These are phyloP conservation scores for Penicillium dipodomyicola DNA, from an alignment of 495 filamentous ascomycete genomes.

Conservation along the genomic window DNA sequence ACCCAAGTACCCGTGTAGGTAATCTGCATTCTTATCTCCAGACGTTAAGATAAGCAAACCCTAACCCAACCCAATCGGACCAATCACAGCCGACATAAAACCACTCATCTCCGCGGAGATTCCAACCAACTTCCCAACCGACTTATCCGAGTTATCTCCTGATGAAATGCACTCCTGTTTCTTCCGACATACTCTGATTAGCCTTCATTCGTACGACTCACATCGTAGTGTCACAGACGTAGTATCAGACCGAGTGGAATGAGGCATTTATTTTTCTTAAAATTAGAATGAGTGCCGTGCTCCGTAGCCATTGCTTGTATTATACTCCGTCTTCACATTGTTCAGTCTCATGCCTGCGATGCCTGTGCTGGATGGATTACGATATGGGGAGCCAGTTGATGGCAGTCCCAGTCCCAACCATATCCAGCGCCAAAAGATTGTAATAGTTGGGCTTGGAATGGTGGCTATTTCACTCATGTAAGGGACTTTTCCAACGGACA, in stretches of 20 bases:
- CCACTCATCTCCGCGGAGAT: slow-evolving; percentile 20
- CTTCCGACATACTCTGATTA: slow-evolving; percentile 3
- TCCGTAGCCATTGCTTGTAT: not conserved
- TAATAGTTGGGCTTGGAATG: slow-evolving; percentile 93
- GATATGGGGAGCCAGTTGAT: slow-evolving; percentile 30
- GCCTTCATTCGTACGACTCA: not conserved
- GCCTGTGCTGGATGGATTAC: slow-evolving; percentile 35
- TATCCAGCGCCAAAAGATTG: slow-evolving; percentile 60
- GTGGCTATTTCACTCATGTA: slow-evolving; percentile 93
- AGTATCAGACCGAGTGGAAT: not conserved
- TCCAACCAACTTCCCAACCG: not conserved
- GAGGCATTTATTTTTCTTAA: slow-evolving; percentile 8
- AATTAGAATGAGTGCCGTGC: slow-evolving; percentile 13
- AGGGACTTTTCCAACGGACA: slow-evolving; percentile 24
- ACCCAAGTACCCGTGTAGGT: no score
- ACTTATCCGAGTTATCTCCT: slow-evolving; percentile 1
- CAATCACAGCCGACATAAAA: slow-evolving; percentile 2
- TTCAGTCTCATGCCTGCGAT: slow-evolving; percentile 19
- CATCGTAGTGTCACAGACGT: not conserved
- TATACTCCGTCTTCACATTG: slow-evolving; percentile 4
- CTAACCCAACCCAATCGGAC: not conserved
- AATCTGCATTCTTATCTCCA: slow-evolving; percentile 4
- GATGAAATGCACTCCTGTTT: slow-evolving; percentile 12
- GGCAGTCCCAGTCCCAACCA: slow-evolving; percentile 18
- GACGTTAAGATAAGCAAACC: slow-evolving; percentile 2